Percentiles rank a stretch among this genome's conserved stretches.
Evolutionary conservation across 2,329 filamentous ascomycete genomes (phyloP).

Genomic region (Aplosporella prunicola): DNA sequence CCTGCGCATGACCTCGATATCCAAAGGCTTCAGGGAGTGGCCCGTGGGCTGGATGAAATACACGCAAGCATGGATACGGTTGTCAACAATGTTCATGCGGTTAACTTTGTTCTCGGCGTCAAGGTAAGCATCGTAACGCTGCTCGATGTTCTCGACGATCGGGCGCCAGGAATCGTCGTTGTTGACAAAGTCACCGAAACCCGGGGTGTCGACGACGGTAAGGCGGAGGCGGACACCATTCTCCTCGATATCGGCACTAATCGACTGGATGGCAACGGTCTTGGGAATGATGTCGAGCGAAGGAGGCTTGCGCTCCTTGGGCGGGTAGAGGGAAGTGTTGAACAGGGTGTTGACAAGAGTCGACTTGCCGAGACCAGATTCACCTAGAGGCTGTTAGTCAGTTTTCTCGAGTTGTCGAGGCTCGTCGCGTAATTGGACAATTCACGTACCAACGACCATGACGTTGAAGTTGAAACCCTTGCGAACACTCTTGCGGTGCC

Average conservation of each 20-base stretch:
- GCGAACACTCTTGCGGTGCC: constrained; percentile 99
- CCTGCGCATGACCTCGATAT: constrained; percentile 98
- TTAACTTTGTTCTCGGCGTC: constrained; percentile 99
- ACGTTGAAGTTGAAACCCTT: constrained; percentile 99
- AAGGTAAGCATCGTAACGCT: constrained; percentile 95
- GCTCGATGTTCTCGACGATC: constrained; percentile 99
- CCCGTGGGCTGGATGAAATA: constrained; percentile 99
- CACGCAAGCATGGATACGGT: constrained; percentile 96
- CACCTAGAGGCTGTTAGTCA: constrained; percentile 50
- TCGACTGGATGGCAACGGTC: constrained; percentile 48
- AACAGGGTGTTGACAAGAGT: constrained; percentile 98
- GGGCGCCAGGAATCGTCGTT: constrained; percentile 99
- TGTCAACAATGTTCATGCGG: constrained; percentile 99
- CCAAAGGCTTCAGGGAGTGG: constrained; percentile 94
- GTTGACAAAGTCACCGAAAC: constrained; percentile 99
- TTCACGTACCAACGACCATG: constrained; percentile 89
- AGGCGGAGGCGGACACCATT: constrained; percentile 92
- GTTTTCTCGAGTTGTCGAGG: background rate
- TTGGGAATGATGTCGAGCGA: constrained; percentile 98
- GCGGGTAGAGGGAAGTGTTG: constrained; percentile 98
- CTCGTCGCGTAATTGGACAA: constrained; percentile 26
- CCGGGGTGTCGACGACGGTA: constrained; percentile 95
- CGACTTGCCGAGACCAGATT: constrained; percentile 98
- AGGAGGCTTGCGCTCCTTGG: constrained; percentile 95
- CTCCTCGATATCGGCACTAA: constrained; percentile 71